phyloP scores from a whole-genome alignment of 2,329 filamentous ascomycete genomes.

The Ophiostoma perfectum region DNA sequence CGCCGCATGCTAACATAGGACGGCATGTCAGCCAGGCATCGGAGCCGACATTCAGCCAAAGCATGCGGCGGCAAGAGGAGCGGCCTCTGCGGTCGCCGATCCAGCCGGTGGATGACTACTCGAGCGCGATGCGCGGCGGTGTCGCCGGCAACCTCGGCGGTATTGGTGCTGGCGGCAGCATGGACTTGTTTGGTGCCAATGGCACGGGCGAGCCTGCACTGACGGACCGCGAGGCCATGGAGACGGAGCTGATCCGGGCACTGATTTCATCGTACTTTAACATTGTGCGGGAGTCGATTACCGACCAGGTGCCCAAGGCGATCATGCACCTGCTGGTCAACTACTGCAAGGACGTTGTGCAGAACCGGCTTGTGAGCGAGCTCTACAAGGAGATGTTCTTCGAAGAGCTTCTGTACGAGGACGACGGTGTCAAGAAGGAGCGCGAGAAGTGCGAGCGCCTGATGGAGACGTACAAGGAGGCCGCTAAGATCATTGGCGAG shows the following conservation, averaged over 20 bases:
- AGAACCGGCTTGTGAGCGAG: slow-evolving; percentile 92
- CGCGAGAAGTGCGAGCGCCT: slow-evolving; percentile 94
- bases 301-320: slow-evolving; percentile 96
- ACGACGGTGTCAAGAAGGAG: slow-evolving; percentile 81
- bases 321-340: slow-evolving; percentile 99
- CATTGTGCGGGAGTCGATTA: slow-evolving; percentile 97
- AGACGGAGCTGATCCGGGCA: slow-evolving; percentile 93
- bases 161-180: slow-evolving; percentile 18
- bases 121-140: neutral
- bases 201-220: slow-evolving; percentile 68
- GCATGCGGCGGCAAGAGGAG: slow-evolving; percentile 66
- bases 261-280: slow-evolving; percentile 99
- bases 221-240: slow-evolving; percentile 91
- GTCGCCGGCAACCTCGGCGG: slow-evolving; percentile 13
- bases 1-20: slow-evolving; percentile 35
- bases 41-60: slow-evolving; percentile 79
- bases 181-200: slow-evolving; percentile 33
- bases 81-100: slow-evolving; percentile 50
- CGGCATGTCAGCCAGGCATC: slow-evolving; percentile 71
- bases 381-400: slow-evolving; percentile 90
- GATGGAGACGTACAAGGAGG: slow-evolving; percentile 91
- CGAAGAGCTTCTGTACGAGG: slow-evolving; percentile 90
- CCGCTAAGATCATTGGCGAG: slow-evolving; percentile 96
- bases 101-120: slow-evolving; percentile 26
- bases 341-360: slow-evolving; percentile 95